Base-by-base conservation (phyloP, 2,329 filamentous ascomycete genomes). In the Epichloe hybrida region DNA sequence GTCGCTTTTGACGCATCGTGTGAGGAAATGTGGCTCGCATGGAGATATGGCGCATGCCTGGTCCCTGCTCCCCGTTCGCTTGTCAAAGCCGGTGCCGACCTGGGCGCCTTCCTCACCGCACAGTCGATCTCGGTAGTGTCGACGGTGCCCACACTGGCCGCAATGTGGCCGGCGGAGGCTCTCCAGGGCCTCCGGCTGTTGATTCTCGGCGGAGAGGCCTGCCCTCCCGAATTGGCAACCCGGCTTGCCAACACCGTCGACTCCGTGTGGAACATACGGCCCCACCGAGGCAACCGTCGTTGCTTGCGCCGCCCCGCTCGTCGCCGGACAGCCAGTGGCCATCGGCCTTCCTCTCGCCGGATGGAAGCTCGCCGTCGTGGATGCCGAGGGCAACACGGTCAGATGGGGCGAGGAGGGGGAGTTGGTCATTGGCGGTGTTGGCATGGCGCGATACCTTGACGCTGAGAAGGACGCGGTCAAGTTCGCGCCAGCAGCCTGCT, bases 301-400 rank as follows among this genome's bases (percentile, higher is more conserved):
- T 5, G 52, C 57, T 3, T 58, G 55, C 44, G 57, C 52, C 46
- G 55, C 57, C 39, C 55, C 53, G 41, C 53, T 58, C 11, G 48
- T 41, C 3, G 52, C 52, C 48, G 55, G 54, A 27, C 48, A 55
- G 46, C 45, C 53, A 39, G 54, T 58, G 5, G 50, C 53, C 31
- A 58, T 58, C 46, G 57, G 57, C 7, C 53, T 58, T 5, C 57
- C 57, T 12, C 54, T 58, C 11, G 54, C 52, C 23, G 57, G 57
- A 1, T 58, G 57, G 57, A 54, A 54, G 38, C 52, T 58, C n/a
- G 57, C 57, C 49, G 57, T 58, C 13, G 55, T 57, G 55, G 72
- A 66, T 35, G 58, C 61, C 9, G 67, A 72, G 50, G 71, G 70
- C 2, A 66, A 73, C 49, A 66, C 70, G n/a, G 61, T 73, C 12